Percentiles rank a stretch among this genome's conserved stretches.
These are phyloP conservation scores for Wickerhamomyces hampshirensis DNA, from an alignment of 805 yeast genomes.

Conservation along the genomic window DNA sequence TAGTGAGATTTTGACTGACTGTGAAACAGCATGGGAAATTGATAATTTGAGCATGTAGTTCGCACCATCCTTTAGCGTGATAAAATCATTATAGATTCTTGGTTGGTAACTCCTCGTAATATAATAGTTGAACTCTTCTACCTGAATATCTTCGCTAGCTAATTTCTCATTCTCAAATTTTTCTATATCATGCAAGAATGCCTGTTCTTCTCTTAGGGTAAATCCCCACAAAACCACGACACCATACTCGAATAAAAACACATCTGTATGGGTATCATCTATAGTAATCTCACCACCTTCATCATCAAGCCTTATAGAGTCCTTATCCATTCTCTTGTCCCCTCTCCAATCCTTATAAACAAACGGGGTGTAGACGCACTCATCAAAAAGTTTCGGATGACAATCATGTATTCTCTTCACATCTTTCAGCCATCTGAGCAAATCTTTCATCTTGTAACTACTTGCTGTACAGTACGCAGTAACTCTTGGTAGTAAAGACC, in stretches of 20 bases:
- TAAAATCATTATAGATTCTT: conserved; percentile 90
- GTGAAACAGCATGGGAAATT: conserved; percentile 93
- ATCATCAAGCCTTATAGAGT: conserved; percentile 71
- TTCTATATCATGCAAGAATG: conserved; percentile 81
- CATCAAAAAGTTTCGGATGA: conserved; percentile 86
- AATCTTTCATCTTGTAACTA: conserved; percentile 82
- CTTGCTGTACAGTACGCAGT: conserved; percentile 97
- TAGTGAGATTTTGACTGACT: conserved; percentile 88
- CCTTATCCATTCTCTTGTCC: conserved; percentile 38
- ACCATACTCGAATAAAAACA: conserved; percentile 92
- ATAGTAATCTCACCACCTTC: conserved; percentile 95
- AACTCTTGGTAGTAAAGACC: conserved; percentile 84
- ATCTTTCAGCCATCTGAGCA: conserved; percentile 80
- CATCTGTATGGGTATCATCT: conserved; percentile 69
- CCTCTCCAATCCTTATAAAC: conserved; percentile 74
- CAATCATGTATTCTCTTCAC: conserved; percentile 69
- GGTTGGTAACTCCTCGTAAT: conserved; percentile 94
- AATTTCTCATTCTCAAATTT: conserved; percentile 88
- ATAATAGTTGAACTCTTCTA: conserved; percentile 93
- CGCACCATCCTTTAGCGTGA: conserved; percentile 81
- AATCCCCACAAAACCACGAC: conserved; percentile 98
- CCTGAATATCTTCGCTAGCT: conserved; percentile 86
- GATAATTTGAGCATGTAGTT: conserved; percentile 91
- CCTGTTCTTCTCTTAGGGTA: conserved; percentile 72
- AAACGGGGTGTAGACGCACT: conserved; percentile 91